Base-by-base conservation (phyloP, 1,284 basidiomycete species). In the Ustilago vetiveriae region DNA sequence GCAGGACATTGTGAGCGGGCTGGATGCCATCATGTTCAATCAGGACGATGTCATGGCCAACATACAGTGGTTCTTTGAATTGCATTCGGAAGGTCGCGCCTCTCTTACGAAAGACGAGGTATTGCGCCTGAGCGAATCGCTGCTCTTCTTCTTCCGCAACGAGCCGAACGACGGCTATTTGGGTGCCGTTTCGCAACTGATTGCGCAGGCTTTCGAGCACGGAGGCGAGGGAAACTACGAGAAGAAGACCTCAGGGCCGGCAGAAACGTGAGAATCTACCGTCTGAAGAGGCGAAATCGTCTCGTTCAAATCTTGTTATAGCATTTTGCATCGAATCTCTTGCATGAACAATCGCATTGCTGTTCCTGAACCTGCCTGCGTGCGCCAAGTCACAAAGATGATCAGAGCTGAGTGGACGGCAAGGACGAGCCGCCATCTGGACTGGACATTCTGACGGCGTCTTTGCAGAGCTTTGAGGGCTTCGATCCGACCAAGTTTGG, bases 51-150 rank as follows among this genome's bases (percentile, higher is more conserved):
- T 98, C 63, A 96, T 98, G 92, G 92, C 94, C 63, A 95, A 92
- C 76, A 97, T 98, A 75, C 92, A 96, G 82, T 98, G 95, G 94
- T 95, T 98, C 84, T 98, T 98, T 84, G 90, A 91, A 71, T 83
- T 98, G 46, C 80, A 82, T 35, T 94, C 94, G 83, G 90, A 98
- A 82, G 93, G 92, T 70, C 94, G 98, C 78, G 93, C 93, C 0
- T 94, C 86, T 79, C 84, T 98, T 64, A 95, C 94, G 3, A 97
- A 95, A 83, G 94, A 98, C 77, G 95, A 98, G 82, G 92, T 98
- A 26, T 84, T 99, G 71, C 85, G 86, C 46, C 84, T 98, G 35
- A 97, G 94, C 3, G 94, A 98, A 83, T 92, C 92, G 16, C 86
- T 98, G 48, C 84, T 98, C 16, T 81, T 79, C 54, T 83, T 98